Conservation (phyloP, 2,329 filamentous ascomycete genomes). For the Biscogniauxia mediterranea region DNA sequence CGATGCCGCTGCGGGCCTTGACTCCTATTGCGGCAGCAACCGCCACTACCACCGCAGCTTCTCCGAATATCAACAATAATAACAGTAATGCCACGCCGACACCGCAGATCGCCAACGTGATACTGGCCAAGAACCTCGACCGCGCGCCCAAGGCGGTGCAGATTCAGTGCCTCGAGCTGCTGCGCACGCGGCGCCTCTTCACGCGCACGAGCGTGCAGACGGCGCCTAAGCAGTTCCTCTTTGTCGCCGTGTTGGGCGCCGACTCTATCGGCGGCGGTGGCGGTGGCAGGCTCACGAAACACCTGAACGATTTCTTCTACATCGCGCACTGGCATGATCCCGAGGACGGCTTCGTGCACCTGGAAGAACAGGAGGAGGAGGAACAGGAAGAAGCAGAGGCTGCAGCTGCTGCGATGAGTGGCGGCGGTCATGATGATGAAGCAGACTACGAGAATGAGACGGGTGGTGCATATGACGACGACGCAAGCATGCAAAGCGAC, state of each 20-base stretch:
- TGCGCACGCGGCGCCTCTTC: constrained; percentile 75
- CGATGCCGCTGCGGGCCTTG: neutral
- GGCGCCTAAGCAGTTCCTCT: constrained; percentile 75
- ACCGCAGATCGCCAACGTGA: constrained; percentile 68
- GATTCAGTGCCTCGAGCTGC: constrained; percentile 74
- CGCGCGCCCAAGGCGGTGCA: constrained; percentile 73
- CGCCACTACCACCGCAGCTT: neutral
- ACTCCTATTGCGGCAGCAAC: neutral
- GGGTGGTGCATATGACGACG: constrained; percentile 7
- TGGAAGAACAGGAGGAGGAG: constrained; percentile 58
- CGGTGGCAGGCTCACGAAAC: constrained; percentile 48
- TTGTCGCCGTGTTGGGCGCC: constrained; percentile 65
- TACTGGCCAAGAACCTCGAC: constrained; percentile 80
- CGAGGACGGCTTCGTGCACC: constrained; percentile 69
- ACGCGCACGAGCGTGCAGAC: constrained; percentile 71
- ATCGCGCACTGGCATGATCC: constrained; percentile 82
- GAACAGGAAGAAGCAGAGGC: constrained; percentile 34
- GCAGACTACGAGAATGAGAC: constrained; percentile 14
- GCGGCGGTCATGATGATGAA: constrained; percentile 17
- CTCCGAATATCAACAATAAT: neutral
- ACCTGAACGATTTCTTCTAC: constrained; percentile 80
- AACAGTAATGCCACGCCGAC: constrained; percentile 7
- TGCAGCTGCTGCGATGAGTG: constrained; percentile 19
- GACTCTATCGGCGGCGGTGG: constrained; percentile 39
- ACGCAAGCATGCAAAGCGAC: constrained; percentile 22